These are phyloP conservation scores for Xylariaceae sp. DNA, from an alignment of 2,329 filamentous ascomycete species.

Conservation along the genomic window DNA sequence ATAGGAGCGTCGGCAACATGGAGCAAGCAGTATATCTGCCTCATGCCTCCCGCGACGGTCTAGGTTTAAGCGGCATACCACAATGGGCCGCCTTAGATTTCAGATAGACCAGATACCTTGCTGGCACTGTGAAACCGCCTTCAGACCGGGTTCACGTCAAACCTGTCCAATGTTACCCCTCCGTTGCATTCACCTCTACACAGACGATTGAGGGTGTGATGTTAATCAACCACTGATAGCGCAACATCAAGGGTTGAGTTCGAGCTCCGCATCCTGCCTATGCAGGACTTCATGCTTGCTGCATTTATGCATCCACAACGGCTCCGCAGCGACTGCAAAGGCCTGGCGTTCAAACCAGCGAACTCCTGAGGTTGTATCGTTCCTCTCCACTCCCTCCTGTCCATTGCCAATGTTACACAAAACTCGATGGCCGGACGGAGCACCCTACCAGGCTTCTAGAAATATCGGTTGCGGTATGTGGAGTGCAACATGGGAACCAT, in stretches of 20 bases:
- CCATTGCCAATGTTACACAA: neutral
- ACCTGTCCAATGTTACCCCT: neutral
- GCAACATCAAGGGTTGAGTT: slow-evolving; percentile 1
- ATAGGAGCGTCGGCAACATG: no score
- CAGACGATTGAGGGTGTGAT: slow-evolving; percentile 10
- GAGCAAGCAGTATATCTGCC: no score
- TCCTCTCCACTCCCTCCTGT: neutral
- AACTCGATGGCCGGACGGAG: slow-evolving; percentile 2
- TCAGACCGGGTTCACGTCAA: slow-evolving; percentile 8
- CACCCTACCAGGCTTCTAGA: slow-evolving; percentile 2
- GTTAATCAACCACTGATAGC: neutral
- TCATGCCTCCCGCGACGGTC: no score
- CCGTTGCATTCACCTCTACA: neutral
- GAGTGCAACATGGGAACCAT: slow-evolving; percentile 2
- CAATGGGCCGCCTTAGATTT: neutral
- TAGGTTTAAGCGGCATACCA: slow-evolving; percentile 12
- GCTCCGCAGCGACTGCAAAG: neutral
- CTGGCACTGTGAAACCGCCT: slow-evolving; percentile 14
- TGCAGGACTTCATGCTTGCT: slow-evolving; percentile 31
- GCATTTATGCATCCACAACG: neutral
- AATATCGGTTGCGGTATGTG: neutral
- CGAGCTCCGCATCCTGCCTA: slow-evolving; percentile 7
- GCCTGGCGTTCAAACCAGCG: slow-evolving; percentile 17
- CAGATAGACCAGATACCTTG: neutral
- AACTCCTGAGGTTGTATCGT: slow-evolving; percentile 8